These are phyloP conservation scores for Cucurbita maxima DNA, from an alignment of 306 rosid genomes.

Conservation along the genomic window DNA sequence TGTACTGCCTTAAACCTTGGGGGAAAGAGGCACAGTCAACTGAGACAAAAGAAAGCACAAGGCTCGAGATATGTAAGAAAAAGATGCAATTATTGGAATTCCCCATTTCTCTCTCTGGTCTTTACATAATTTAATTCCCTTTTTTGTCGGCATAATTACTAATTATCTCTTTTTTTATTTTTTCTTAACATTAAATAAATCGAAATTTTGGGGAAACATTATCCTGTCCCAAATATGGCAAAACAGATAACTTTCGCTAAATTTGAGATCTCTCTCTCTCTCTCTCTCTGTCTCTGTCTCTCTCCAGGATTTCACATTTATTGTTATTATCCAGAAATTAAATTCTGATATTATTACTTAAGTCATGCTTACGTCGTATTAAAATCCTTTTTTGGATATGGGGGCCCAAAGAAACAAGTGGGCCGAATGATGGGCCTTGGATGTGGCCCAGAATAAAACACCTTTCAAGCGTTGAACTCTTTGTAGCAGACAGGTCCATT, in stretches of 20 bases:
- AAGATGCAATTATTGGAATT: constrained; percentile 5
- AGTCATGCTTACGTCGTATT: constrained; percentile 2
- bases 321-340: background rate
- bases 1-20: constrained; percentile 6
- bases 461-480: background rate
- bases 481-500: constrained; percentile 6
- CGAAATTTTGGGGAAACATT: background rate
- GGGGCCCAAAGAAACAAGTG: background rate
- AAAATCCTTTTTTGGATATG: background rate
- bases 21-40: background rate
- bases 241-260: background rate
- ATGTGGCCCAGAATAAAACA: background rate
- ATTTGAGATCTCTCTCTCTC: background rate
- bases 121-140: background rate
- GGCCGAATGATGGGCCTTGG: background rate
- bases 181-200: background rate
- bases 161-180: background rate
- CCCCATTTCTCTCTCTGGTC: background rate
- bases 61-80: constrained; percentile 9
- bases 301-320: too few species aligned
- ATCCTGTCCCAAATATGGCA: background rate
- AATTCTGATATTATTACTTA: background rate
- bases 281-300: too few species aligned
- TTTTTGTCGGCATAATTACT: background rate
- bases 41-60: constrained; percentile 3